Percentiles rank a stretch among this genome's conserved stretches.
These are phyloP conservation scores for Sporobolomyces pararoseus DNA, from an alignment of 768 basidiomycete species.

Conservation along the genomic window DNA sequence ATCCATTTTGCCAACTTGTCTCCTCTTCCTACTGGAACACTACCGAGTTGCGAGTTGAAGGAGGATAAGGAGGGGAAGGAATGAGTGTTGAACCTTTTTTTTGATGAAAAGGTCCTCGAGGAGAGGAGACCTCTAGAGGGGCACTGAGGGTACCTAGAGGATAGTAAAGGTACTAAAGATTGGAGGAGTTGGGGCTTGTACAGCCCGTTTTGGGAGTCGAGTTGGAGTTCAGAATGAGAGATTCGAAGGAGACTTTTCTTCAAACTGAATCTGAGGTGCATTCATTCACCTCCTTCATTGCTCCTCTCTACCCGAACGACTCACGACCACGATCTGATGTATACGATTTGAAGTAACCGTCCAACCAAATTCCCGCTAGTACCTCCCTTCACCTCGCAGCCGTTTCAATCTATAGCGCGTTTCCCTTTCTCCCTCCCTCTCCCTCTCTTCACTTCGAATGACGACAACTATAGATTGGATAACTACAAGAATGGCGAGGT, in stretches of 20 bases:
- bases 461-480: background rate
- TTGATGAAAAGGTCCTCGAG: background rate
- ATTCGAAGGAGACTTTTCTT: no score
- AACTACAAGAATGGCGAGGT: background rate
- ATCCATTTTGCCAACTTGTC: slow-evolving; percentile 57
- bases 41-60: background rate
- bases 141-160: background rate
- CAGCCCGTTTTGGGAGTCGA: slow-evolving; percentile 20
- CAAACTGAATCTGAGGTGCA: no score
- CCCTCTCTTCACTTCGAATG: background rate
- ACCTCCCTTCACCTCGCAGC: no score
- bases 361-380: no score
- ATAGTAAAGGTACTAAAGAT: background rate
- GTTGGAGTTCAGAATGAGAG: background rate
- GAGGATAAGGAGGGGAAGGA: background rate
- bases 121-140: no score
- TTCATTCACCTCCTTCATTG: background rate
- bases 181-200: slow-evolving; percentile 19
- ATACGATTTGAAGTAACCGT: no score
- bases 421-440: background rate
- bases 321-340: background rate
- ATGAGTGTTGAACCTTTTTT: background rate
- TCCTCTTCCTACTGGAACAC: background rate
- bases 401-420: no score
- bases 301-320: no score